Evolutionary conservation across 805 yeast species (phyloP).

Genomic region (Priceomyces fermenticarens): DNA sequence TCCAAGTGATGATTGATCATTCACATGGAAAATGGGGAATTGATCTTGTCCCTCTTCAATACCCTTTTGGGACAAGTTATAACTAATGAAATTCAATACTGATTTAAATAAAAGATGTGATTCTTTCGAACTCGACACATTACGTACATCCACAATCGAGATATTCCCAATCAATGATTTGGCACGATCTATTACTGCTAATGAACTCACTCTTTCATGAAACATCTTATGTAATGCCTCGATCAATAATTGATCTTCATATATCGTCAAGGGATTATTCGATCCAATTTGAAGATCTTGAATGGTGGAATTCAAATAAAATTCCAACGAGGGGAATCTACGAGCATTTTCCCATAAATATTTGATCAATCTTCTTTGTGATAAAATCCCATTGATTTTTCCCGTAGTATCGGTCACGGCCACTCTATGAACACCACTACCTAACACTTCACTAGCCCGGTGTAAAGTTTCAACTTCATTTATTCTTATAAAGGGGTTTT

Average conservation of each 20-base stretch:
- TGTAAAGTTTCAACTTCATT: constrained; percentile 65
- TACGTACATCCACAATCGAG: constrained; percentile 89
- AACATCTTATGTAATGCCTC: constrained; percentile 89
- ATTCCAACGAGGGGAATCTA: constrained; percentile 77
- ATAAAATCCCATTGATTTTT: constrained; percentile 75
- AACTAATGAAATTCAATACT: constrained; percentile 83
- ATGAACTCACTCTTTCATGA: constrained; percentile 75
- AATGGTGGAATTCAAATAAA: constrained; percentile 63
- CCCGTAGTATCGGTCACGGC: constrained; percentile 57
- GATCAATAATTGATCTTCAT: constrained; percentile 82
- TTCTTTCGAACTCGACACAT: constrained; percentile 83
- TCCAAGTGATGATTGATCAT: constrained; percentile 72
- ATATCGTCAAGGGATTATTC: constrained; percentile 67
- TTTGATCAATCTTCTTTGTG: constrained; percentile 83
- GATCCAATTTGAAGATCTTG: constrained; percentile 77
- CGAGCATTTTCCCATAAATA: constrained; percentile 93
- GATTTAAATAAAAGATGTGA: constrained; percentile 77
- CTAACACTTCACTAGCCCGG: constrained; percentile 79
- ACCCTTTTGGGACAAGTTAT: constrained; percentile 84
- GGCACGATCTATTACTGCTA: constrained; percentile 86
- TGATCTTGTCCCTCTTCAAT: constrained; percentile 93
- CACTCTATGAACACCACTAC: constrained; percentile 93
- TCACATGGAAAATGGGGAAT: constrained; percentile 93
- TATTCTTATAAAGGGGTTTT: constrained; percentile 82
- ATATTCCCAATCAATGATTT: constrained; percentile 83